Percentiles rank a stretch among this genome's conserved stretches.
Conservation (phyloP, 352 stramenopile genomes). For the Phytophthora pluvialis region DNA sequence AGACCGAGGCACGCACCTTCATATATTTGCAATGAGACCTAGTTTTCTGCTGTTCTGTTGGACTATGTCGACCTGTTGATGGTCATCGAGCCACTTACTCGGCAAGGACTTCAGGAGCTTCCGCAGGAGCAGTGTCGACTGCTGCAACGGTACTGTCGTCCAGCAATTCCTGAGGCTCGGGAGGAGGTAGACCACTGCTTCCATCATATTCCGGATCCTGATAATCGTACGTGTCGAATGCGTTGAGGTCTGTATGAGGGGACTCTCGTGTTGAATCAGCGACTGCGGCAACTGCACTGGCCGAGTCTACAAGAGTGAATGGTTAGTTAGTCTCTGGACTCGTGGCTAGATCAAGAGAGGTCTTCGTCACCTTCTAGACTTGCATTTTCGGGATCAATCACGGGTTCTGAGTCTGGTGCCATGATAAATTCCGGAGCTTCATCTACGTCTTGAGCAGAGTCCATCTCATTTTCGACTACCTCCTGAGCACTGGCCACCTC, state of each 20-base stretch:
- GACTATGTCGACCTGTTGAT: not conserved
- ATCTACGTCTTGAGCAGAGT: not conserved
- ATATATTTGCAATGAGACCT: slow-evolving; percentile 31
- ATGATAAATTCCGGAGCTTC: not conserved
- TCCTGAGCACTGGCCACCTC: not conserved
- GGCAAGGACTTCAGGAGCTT: not conserved
- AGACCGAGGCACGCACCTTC: slow-evolving; percentile 11
- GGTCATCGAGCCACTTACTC: slow-evolving; percentile 9
- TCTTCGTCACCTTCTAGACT: slow-evolving; percentile 11
- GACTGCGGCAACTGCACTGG: not conserved
- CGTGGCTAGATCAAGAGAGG: not conserved
- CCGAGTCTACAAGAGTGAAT: slow-evolving; percentile 1
- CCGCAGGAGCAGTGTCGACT: not conserved
- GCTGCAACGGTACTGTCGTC: not conserved
- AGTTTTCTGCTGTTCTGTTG: slow-evolving; percentile 5
- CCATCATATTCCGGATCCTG: slow-evolving; percentile 18
- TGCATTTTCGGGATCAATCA: slow-evolving; percentile 1
- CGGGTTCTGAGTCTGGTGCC: not conserved
- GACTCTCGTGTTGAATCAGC: not conserved
- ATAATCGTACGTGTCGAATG: slow-evolving; percentile 35
- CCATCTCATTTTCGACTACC: not conserved
- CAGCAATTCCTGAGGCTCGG: slow-evolving; percentile 18
- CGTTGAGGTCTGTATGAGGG: slow-evolving; percentile 23
- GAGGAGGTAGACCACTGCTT: slow-evolving; percentile 26
- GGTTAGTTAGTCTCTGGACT: not conserved